These are phyloP conservation scores for Porphyrellus sp. DNA, from an alignment of 1,284 basidiomycete genomes.

Conservation along the genomic window DNA sequence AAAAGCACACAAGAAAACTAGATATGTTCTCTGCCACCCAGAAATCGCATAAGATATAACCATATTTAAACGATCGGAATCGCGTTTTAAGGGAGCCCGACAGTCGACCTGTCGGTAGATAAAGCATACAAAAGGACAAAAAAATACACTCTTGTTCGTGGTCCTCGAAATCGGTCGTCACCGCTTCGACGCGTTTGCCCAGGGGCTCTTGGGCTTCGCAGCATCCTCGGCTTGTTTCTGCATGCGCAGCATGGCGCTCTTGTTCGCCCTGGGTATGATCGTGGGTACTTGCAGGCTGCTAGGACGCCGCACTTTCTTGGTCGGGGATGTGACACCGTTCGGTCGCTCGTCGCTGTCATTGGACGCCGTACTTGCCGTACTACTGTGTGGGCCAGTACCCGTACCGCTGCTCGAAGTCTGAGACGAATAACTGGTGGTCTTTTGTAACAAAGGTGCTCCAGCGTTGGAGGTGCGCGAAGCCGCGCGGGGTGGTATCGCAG, in stretches of 20 bases:
- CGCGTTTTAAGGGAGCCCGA: conserved; percentile 14
- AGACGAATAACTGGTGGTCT: conserved; percentile 24
- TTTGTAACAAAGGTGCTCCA: conserved; percentile 10
- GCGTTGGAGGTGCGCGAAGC: conserved; percentile 25
- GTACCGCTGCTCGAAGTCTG: conserved; percentile 32
- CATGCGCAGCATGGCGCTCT: conserved; percentile 67
- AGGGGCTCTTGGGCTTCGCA: conserved; percentile 33
- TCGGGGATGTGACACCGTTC: conserved; percentile 22
- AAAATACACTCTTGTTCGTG: neutral
- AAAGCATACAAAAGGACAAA: conserved; percentile 15
- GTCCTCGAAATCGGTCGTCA: conserved; percentile 10
- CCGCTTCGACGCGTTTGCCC: conserved; percentile 33
- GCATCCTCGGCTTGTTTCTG: conserved; percentile 46
- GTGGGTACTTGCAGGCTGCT: conserved; percentile 55
- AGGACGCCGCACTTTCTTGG: conserved; percentile 40
- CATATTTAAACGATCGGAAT: conserved; percentile 21
- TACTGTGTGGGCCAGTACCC: conserved; percentile 27
- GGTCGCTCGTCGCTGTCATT: conserved; percentile 19
- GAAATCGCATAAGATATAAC: conserved; percentile 20
- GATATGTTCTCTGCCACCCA: conserved; percentile 13
- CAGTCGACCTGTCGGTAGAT: conserved; percentile 13
- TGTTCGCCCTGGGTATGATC: conserved; percentile 67
- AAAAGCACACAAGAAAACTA: conserved; percentile 4
- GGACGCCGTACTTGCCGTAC: conserved; percentile 22
- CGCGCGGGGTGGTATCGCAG: conserved; percentile 26